A percentile compares a stretch with the other conserved stretches of the same genome.
These are phyloP conservation scores for Berkeleyomyces rouxiae DNA, from an alignment of 2,329 filamentous ascomycete species.

Conservation along the genomic window DNA sequence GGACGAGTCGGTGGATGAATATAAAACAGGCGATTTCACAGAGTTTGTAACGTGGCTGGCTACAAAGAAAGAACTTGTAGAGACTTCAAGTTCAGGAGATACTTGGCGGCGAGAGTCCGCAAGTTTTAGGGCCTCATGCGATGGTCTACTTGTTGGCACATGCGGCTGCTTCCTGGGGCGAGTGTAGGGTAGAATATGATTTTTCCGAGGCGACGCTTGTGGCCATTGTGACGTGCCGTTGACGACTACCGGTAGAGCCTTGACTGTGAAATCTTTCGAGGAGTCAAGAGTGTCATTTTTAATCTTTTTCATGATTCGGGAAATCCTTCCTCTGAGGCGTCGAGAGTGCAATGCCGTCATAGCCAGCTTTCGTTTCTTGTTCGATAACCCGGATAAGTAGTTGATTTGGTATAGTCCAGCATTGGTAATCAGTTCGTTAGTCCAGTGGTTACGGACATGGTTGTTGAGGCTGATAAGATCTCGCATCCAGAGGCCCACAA, in stretches of 20 bases:
- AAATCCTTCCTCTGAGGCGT: background rate
- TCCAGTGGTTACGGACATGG: background rate
- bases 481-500: background rate
- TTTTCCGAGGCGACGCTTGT: background rate
- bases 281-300: background rate
- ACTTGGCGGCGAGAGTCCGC: no score
- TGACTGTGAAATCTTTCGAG: background rate
- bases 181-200: no score
- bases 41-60: no score
- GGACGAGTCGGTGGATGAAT: no score
- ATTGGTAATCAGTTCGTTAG: background rate
- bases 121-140: no score
- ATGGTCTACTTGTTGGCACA: no score
- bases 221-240: background rate
- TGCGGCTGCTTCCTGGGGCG: no score
- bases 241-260: background rate
- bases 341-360: background rate
- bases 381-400: background rate
- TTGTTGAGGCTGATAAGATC: background rate
- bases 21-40: no score
- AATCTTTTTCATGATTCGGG: background rate
- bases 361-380: background rate
- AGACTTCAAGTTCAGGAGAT: no score
- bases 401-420: background rate
- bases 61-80: no score